Base-by-base conservation (phyloP, 305 asterid species). In the Euphrasia arctica region DNA sequence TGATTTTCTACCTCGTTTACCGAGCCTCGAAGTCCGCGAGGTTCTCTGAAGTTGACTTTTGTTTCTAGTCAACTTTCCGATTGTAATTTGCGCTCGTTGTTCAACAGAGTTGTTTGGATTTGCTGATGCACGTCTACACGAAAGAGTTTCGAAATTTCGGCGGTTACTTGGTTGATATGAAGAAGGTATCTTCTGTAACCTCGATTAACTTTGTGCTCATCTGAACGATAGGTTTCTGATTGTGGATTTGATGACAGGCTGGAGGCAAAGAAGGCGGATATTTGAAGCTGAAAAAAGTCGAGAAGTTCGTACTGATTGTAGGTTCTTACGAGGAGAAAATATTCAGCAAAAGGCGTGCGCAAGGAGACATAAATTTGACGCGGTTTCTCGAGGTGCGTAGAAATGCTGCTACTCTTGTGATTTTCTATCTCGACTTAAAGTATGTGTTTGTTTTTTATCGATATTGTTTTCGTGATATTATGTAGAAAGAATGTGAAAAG, bases 1-100 rank as follows among this genome's bases (percentile, higher is more conserved):
- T 36, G 95, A 86, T 66, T 86, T 84, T 41, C 79, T 86, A 13
- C 95, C 91, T 0, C 89, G 75, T 7, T 70, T 84, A 68, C 91
- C 87, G 0, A 74, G 82, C 32, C 69, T 86, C 9, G 85, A 78
- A 64, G 74, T 82, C 47, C 84, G 76, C 0, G 95, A 84, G 91
- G 77, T n/a, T n/a, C n/a, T n/a, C n/a, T n/a, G n/a, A n/a, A n/a
- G n/a, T n/a, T n/a, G n/a, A n/a, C n/a, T n/a, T n/a, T n/a, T n/a
- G n/a, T n/a, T n/a, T n/a, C n/a, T n/a, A n/a, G n/a, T n/a, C n/a
- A n/a, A n/a, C n/a, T n/a, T n/a, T n/a, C n/a, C n/a, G n/a, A n/a
- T n/a, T n/a, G n/a, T n/a, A n/a, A n/a, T n/a, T n/a, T n/a, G n/a
- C n/a, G n/a, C n/a, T n/a, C n/a, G n/a, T n/a, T n/a, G n/a, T n/a